Conservation (phyloP, 106 monocot species). For the Gastrodia elata region DNA sequence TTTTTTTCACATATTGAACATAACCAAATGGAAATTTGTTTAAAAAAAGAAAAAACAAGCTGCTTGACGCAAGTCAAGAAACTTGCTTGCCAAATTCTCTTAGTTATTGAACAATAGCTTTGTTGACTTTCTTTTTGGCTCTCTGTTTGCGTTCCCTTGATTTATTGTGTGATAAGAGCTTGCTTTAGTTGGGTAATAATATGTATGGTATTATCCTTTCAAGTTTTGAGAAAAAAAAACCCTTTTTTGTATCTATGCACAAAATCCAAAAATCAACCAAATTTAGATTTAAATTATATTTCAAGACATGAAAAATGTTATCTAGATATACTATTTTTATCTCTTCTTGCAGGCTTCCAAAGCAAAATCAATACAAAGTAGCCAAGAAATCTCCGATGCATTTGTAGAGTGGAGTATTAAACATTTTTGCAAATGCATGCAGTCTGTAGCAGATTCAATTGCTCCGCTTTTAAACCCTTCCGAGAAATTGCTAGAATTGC, state of each 20-base stretch:
- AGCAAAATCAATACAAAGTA: slow-evolving; percentile 8
- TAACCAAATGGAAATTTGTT: background rate
- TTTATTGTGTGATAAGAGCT: background rate
- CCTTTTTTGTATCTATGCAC: background rate
- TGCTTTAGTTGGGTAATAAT: background rate
- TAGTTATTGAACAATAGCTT: background rate
- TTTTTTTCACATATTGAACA: background rate
- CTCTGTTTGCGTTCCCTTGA: background rate
- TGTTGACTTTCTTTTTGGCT: background rate
- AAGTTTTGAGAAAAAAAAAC: background rate
- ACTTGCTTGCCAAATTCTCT: background rate
- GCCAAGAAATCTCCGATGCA: slow-evolving; percentile 21
- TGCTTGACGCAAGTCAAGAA: background rate
- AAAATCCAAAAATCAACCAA: background rate
- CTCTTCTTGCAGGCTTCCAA: slow-evolving; percentile 17
- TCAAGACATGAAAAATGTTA: background rate
- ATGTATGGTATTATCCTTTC: background rate
- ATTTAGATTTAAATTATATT: background rate
- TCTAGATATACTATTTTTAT: background rate
- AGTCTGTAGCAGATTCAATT: slow-evolving; percentile 27
- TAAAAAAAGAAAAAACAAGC: background rate
- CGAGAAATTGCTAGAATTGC: slow-evolving; percentile 20
- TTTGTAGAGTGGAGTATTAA: slow-evolving; percentile 27
- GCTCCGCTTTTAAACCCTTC: slow-evolving; percentile 10
- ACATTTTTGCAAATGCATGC: slow-evolving; percentile 37